Conservation (phyloP, 441 rosid species). For the Euphorbia schlechtendalii region DNA sequence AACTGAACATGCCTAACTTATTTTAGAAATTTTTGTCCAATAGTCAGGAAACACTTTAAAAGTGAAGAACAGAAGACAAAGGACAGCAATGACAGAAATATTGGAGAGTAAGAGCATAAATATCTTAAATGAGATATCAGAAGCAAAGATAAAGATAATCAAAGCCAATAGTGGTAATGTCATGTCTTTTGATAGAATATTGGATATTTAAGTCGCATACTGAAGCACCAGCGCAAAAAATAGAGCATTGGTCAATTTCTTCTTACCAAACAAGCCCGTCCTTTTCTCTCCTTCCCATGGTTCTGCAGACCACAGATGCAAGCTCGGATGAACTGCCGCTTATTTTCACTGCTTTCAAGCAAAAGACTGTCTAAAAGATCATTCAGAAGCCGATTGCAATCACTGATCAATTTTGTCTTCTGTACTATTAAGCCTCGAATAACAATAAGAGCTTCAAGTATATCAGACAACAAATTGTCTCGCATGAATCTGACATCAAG, state of each 20-base stretch:
- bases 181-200: no score
- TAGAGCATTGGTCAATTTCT: slow-evolving; percentile 4
- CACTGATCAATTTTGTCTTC: slow-evolving; percentile 98
- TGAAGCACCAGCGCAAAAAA: slow-evolving; percentile 3
- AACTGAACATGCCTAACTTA: neutral
- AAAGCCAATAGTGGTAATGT: no score
- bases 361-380: slow-evolving; percentile 98
- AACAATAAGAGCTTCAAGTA: slow-evolving; percentile 97
- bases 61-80: neutral
- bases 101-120: neutral
- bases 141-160: neutral
- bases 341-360: slow-evolving; percentile 98
- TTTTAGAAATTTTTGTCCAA: neutral
- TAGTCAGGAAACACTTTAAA: no score
- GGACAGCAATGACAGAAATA: neutral
- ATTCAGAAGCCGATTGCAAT: slow-evolving; percentile 87
- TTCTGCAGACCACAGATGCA: slow-evolving; percentile 93
- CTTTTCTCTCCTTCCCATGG: slow-evolving; percentile 90
- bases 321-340: slow-evolving; percentile 90
- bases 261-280: slow-evolving; percentile 88
- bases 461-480: slow-evolving; percentile 84
- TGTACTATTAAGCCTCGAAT: slow-evolving; percentile 97
- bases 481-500: slow-evolving; percentile 76
- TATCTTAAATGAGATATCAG: neutral
- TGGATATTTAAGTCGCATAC: neutral